These are phyloP conservation scores for Rhizopus delemar DNA, from an alignment of 371 early-diverging fungal genomes.

Conservation along the genomic window DNA sequence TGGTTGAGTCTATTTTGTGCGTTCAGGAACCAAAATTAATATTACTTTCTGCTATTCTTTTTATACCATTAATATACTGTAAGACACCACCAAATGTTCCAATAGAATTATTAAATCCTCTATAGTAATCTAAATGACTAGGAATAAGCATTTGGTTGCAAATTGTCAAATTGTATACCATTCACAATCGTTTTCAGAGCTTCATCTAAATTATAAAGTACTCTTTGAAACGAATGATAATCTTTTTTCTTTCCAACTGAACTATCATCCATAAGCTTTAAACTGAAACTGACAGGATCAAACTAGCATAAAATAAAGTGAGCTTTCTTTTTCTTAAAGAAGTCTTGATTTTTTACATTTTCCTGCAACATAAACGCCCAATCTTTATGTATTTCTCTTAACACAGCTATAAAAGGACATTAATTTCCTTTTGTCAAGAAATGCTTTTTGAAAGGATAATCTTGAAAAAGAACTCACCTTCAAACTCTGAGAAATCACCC, in stretches of 20 bases:
- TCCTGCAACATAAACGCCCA: conserved; percentile 71
- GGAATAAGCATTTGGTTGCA: not conserved
- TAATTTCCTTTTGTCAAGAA: not conserved
- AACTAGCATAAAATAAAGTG: conserved; percentile 51
- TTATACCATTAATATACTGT: conserved; percentile 77
- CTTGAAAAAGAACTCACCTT: conserved; percentile 23
- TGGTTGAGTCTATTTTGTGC: conserved; percentile 52
- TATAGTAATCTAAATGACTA: conserved; percentile 75
- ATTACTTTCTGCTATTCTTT: not conserved
- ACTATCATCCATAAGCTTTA: conserved; percentile 86
- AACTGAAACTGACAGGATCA: conserved; percentile 86
- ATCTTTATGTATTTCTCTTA: conserved; percentile 52
- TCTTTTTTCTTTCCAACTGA: conserved; percentile 74
- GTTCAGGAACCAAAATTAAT: not conserved
- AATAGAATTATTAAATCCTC: conserved; percentile 89
- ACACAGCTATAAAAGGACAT: conserved; percentile 28
- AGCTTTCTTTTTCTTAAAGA: not conserved
- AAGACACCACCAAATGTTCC: conserved; percentile 90
- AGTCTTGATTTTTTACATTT: conserved; percentile 37
- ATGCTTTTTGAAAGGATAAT: too few species aligned
- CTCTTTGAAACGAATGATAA: conserved; percentile 71
- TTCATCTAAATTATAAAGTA: conserved; percentile 73
- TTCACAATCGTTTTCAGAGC: conserved; percentile 88
- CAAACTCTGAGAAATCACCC: conserved; percentile 40
- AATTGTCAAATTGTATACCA: conserved; percentile 47